Percentiles rank a stretch among this genome's conserved stretches.
Conservation (phyloP, 345 rosid species). For the Camelina sativa region DNA sequence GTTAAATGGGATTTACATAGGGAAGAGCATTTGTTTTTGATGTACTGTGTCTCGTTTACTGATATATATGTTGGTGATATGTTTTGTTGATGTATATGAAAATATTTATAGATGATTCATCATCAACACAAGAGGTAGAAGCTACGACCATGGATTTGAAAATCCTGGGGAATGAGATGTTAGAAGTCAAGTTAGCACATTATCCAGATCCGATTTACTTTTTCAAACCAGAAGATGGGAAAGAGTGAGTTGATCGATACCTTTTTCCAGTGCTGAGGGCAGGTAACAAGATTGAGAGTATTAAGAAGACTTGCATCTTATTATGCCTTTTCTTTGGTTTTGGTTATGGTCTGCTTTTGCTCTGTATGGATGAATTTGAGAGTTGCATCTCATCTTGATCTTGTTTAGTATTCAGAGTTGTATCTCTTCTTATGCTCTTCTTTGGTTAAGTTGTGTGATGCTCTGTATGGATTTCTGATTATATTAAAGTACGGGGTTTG, state of each 20-base stretch:
- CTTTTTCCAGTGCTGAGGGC: background rate
- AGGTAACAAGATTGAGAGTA: background rate
- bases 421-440: too few species aligned
- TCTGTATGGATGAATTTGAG: too few species aligned
- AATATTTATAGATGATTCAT: conserved; percentile 3
- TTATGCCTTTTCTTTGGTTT: too few species aligned
- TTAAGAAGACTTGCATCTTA: too few species aligned
- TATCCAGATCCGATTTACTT: conserved; percentile 35
- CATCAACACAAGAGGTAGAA: conserved; percentile 32
- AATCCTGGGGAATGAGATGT: conserved; percentile 35
- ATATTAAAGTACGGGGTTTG: too few species aligned
- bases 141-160: conserved; percentile 24
- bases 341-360: too few species aligned
- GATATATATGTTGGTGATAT: too few species aligned
- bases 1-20: background rate
- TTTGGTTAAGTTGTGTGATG: too few species aligned
- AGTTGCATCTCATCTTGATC: too few species aligned
- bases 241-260: conserved; percentile 29
- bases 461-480: too few species aligned
- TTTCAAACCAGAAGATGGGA: conserved; percentile 31
- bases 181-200: conserved; percentile 42
- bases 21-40: too few species aligned
- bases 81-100: background rate
- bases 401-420: too few species aligned
- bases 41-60: background rate